These are phyloP conservation scores for Chrysoporthe austroafricana DNA, from an alignment of 2,329 filamentous ascomycete genomes.

Conservation along the genomic window DNA sequence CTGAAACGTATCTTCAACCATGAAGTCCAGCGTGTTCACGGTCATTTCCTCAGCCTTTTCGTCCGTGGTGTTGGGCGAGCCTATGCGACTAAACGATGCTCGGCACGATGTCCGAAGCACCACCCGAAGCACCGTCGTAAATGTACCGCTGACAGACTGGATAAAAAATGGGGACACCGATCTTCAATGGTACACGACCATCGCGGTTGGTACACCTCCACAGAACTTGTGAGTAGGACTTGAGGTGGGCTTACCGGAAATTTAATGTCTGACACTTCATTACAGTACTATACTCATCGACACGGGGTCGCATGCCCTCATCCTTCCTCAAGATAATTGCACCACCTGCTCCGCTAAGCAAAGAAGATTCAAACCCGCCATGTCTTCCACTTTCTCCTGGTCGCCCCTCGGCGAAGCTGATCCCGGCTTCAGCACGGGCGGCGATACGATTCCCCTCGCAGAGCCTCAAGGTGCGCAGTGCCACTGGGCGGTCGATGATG, in stretches of 20 bases:
- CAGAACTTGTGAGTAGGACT: conserved; percentile 18
- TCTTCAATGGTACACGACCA: conserved; percentile 25
- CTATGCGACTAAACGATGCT: too few species aligned
- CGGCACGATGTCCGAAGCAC: background rate
- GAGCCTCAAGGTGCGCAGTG: conserved; percentile 10
- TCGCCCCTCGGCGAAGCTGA: background rate
- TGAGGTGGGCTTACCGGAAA: background rate
- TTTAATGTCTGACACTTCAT: background rate
- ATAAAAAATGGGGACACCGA: conserved; percentile 25
- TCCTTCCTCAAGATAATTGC: conserved; percentile 23
- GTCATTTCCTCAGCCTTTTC: background rate
- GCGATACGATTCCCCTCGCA: conserved; percentile 24
- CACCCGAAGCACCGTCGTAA: background rate
- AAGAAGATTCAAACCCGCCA: conserved; percentile 18
- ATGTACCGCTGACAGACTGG: conserved; percentile 20
- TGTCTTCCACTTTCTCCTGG: conserved; percentile 25
- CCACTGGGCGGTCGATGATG: conserved; percentile 17
- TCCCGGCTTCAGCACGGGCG: conserved; percentile 18
- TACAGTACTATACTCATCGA: conserved; percentile 26
- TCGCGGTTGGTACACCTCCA: conserved; percentile 23
- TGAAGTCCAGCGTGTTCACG: background rate
- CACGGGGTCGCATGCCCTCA: conserved; percentile 20
- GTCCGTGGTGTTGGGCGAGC: background rate
- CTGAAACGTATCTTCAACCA: background rate
- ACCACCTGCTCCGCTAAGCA: conserved; percentile 21